Evolutionary conservation across 2,329 filamentous ascomycete species (phyloP).

Genomic region (Aspergillus calidoustus): DNA sequence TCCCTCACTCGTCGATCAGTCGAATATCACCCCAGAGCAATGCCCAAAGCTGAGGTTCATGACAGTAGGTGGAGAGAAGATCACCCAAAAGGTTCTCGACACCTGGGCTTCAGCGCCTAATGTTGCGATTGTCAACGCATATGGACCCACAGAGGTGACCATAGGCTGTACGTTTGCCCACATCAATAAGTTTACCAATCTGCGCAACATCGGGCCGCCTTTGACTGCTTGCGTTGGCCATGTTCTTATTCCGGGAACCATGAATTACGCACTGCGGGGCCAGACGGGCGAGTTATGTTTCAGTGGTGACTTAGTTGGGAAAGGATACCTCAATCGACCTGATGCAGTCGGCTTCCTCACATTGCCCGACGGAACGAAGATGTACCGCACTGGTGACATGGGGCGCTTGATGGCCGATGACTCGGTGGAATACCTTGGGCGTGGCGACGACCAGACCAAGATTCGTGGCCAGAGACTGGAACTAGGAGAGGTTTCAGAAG

Average conservation of each 20-base stretch:
- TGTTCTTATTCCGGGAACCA: slow-evolving; percentile 33
- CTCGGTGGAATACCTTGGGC: slow-evolving; percentile 72
- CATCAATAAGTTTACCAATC: slow-evolving; percentile 29
- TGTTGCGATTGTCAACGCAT: slow-evolving; percentile 37
- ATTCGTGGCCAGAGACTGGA: slow-evolving; percentile 82
- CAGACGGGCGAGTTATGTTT: slow-evolving; percentile 38
- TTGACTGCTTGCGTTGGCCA: slow-evolving; percentile 31
- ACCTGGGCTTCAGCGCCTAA: slow-evolving; percentile 33
- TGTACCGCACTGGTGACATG: slow-evolving; percentile 83
- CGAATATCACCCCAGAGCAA: slow-evolving; percentile 27
- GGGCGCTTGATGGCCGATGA: slow-evolving; percentile 78
- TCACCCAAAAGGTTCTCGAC: slow-evolving; percentile 38
- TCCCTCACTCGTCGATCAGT: slow-evolving; percentile 33
- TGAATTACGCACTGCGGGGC: slow-evolving; percentile 30
- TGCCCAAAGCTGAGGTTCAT: slow-evolving; percentile 35
- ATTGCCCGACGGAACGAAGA: slow-evolving; percentile 38
- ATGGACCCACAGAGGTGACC: slow-evolving; percentile 43
- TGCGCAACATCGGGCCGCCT: slow-evolving; percentile 38
- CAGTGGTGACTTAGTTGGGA: slow-evolving; percentile 33
- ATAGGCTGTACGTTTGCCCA: slow-evolving; percentile 38
- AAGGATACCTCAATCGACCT: slow-evolving; percentile 35
- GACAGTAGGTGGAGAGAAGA: slow-evolving; percentile 43
- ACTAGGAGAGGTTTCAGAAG: slow-evolving; percentile 67
- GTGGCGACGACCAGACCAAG: slow-evolving; percentile 82
- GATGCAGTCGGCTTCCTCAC: slow-evolving; percentile 31